Evolutionary conservation across 1,139 yeast species (phyloP).

Genomic region (Candida pseudoviswanathii): DNA sequence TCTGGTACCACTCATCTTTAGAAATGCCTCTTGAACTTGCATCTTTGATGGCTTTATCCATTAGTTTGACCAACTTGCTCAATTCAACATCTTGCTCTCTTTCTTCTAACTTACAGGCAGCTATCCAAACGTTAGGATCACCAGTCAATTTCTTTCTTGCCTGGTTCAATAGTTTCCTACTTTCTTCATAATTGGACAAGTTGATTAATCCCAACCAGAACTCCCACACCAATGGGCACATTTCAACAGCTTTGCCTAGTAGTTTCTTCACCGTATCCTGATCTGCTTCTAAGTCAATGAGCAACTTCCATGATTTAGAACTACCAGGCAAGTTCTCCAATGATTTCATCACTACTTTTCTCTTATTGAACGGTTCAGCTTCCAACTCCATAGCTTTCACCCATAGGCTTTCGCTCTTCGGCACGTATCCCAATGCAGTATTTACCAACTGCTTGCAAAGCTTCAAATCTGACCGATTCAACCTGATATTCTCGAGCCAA

Average conservation of each 20-base stretch:
- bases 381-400: slow-evolving; percentile 68
- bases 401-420: slow-evolving; percentile 70
- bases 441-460: slow-evolving; percentile 59
- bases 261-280: slow-evolving; percentile 53
- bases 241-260: slow-evolving; percentile 66
- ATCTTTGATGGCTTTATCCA: slow-evolving; percentile 57
- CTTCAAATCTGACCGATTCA: slow-evolving; percentile 53
- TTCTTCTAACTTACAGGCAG: slow-evolving; percentile 75
- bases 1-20: slow-evolving; percentile 44
- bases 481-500: slow-evolving; percentile 80
- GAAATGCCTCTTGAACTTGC: background rate
- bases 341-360: slow-evolving; percentile 62
- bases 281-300: slow-evolving; percentile 53
- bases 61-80: slow-evolving; percentile 42
- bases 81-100: slow-evolving; percentile 35
- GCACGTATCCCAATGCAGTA: slow-evolving; percentile 62
- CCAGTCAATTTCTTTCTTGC: slow-evolving; percentile 60
- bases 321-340: slow-evolving; percentile 54
- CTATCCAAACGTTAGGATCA: slow-evolving; percentile 66
- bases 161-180: slow-evolving; percentile 54
- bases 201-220: slow-evolving; percentile 62
- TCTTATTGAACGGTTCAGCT: slow-evolving; percentile 50
- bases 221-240: slow-evolving; percentile 62
- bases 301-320: slow-evolving; percentile 53
- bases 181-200: slow-evolving; percentile 47